These are phyloP conservation scores for Thraustochytrium striatum DNA, from an alignment of 352 stramenopile species.

Conservation along the genomic window DNA sequence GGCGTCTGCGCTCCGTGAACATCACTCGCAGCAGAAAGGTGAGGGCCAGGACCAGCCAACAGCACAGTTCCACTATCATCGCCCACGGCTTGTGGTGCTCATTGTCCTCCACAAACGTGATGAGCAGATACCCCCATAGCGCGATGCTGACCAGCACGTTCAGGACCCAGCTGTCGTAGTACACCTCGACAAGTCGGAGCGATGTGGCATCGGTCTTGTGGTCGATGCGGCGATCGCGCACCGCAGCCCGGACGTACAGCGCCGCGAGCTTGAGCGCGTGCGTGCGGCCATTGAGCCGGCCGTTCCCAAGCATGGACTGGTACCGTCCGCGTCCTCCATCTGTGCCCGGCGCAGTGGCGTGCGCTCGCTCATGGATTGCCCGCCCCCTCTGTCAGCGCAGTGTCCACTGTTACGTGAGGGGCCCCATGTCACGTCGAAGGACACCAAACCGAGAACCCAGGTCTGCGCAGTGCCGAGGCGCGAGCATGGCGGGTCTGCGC, in stretches of 20 bases:
- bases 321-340: no score
- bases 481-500: no score
- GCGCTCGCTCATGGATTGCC: no score
- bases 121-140: background rate
- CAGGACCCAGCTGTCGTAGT: conserved; percentile 14
- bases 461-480: no score
- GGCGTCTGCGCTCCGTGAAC: conserved; percentile 4
- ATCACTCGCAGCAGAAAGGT: conserved; percentile 7
- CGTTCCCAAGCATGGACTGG: no score
- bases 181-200: conserved; percentile 4
- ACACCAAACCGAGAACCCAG: no score
- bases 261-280: conserved; percentile 17
- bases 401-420: no score
- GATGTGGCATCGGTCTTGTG: background rate
- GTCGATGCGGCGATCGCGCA: conserved; percentile 11
- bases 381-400: no score
- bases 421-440: no score
- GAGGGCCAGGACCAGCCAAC: background rate
- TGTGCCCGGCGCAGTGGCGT: no score
- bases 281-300: background rate
- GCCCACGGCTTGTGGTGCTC: background rate
- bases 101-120: conserved; percentile 20
- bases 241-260: conserved; percentile 20
- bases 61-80: background rate
- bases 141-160: background rate